phyloP scores from a whole-genome alignment of 192 early-diverging fungal genomes.

The Allomyces macrogynus region DNA sequence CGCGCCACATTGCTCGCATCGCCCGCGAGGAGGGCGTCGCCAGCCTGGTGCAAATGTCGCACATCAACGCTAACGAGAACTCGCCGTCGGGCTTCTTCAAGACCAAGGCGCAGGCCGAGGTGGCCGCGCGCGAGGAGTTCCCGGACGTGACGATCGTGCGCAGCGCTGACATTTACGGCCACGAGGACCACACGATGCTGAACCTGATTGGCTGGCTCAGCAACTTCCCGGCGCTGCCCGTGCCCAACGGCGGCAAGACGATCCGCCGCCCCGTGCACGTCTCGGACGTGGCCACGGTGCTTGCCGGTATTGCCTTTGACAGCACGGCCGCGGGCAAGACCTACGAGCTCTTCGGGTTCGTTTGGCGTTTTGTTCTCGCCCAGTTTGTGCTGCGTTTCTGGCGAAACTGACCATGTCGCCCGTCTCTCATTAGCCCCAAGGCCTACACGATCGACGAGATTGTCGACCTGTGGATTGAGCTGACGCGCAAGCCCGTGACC shows the following conservation, averaged over 20 bases:
- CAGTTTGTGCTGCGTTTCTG: background rate
- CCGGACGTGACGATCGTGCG: conserved; percentile 89
- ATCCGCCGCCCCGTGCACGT: conserved; percentile 52
- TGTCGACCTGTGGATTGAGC: conserved; percentile 45
- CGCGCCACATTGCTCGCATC: conserved; percentile 58
- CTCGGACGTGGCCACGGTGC: conserved; percentile 66
- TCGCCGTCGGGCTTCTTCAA: conserved; percentile 55
- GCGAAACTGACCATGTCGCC: background rate
- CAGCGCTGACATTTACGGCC: conserved; percentile 66
- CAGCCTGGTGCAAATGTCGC: conserved; percentile 74
- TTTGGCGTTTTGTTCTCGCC: conserved; percentile 2
- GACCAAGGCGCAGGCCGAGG: conserved; percentile 82
- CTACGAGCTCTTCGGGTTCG: conserved; percentile 67
- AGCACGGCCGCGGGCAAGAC: conserved; percentile 59
- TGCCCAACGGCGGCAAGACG: conserved; percentile 44
- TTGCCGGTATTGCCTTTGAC: conserved; percentile 52
- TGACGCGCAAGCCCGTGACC: conserved; percentile 39
- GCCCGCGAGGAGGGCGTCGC: conserved; percentile 59
- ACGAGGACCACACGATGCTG: conserved; percentile 72
- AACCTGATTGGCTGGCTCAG: conserved; percentile 55
- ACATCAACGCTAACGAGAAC: conserved; percentile 54
- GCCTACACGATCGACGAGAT: conserved; percentile 54
- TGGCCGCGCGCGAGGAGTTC: conserved; percentile 68
- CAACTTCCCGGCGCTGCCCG: conserved; percentile 31
- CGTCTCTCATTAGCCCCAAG: conserved; percentile 23